Base-by-base conservation (phyloP, 2,329 filamentous ascomycete genomes). In the Cytospora schulzeri region DNA sequence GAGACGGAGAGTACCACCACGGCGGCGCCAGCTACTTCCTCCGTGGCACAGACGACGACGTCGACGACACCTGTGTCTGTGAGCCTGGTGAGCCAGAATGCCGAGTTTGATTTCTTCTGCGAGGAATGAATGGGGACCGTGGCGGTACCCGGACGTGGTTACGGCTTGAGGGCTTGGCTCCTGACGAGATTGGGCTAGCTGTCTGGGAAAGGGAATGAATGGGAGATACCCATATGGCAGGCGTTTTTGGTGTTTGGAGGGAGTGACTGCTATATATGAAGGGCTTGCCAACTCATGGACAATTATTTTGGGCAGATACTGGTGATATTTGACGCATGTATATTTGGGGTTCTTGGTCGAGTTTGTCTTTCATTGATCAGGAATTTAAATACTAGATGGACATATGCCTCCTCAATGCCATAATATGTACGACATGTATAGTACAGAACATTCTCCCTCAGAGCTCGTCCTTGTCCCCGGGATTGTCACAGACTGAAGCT, bases 81-180 rank as follows among this genome's bases (percentile, higher is more conserved):
- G 6, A 68, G 69, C 17, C 70, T 81, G 48, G 74, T 77, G 35
- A 78, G 75, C 62, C 76, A 78, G 9, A 76, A 78, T 59, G 75
- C 74, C 33, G 72, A 81, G 26, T 81, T 81, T 66, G 78, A 82
- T 63, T 78, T 79, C 66, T 81, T 81, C 66, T 83, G 81, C 69
- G 57, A 63, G 56, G 56, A 50, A 24, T 66, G 53, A 60, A 28
- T 29, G 50, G 38, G n/a, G n/a, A 14, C 45, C 4, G 9, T 22
- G 9, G 3, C 12, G 31, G 8, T 33, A 33, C 12, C 31, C 8
- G 31, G 2, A 35, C 33, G 9, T 8, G n/a, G n/a, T 4, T n/a
- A n/a, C n/a, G n/a, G n/a, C n/a, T n/a, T n/a, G n/a, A n/a, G n/a
- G n/a, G n/a, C n/a, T n/a, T 1, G 41, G 8, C 41, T 48, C n/a